Evolutionary conservation across 129 eudicot species (phyloP), one percentile per base, ranked within the genome.

Genomic region (Apium graveolens): DNA sequence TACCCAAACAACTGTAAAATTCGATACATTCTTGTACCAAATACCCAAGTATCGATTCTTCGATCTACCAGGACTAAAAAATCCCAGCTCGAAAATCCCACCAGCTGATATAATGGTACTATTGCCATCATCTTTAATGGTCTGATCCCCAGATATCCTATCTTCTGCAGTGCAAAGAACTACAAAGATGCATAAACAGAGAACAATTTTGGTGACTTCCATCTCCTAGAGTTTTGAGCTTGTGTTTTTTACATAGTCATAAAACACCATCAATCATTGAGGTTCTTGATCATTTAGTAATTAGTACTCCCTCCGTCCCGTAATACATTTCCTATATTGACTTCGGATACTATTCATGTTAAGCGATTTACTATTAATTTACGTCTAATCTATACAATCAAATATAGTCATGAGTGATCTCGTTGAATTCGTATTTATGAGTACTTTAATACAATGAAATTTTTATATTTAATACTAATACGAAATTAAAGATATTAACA

Each of bases 31-130:
- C 7, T 73, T 73, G 57, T 43, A 73, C 77, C 77, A 73, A 11
- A 73, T 44, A 5, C 77, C 77, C 55, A 73, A 43, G 37, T 73
- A 73, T 26, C 77, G 77, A 73, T 73, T 73, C 77, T 73, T 73
- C 13, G 77, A 27, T 10, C 13, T 73, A 0, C 57, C 17, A 7
- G 51, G 57, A 49, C 60, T 29, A 55, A 73, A 73, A 26, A 73
- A 73, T 44, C 77, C 77, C 57, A 73, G 37, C 77, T 73, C 77
- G 12, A 73, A 73, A 73, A 6, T 13, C 1, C 77, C 32, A 16
- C 24, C n/a, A 44, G 60, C 5, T 42, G 77, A 73, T 27, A 41
- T 60, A 43, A 73, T 11, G 35, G 60, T 73, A 44, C 37, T 43
- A 73, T 72, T 72, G 2, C 39, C 77, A 72, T 44, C 38, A 27